Base-by-base conservation (phyloP, 441 rosid species). In the Brassica balearica region DNA sequence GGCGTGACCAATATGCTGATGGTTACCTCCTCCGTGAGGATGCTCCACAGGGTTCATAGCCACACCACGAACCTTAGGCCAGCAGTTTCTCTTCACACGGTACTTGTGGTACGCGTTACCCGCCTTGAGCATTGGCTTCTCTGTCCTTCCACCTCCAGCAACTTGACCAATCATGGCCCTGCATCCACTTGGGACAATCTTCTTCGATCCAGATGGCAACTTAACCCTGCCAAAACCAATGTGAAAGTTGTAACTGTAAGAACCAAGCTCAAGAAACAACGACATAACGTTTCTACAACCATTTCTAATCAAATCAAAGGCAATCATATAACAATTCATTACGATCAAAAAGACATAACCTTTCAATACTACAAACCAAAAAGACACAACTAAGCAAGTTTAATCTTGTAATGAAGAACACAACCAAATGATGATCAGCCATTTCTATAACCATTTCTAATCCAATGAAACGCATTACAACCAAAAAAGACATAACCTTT, bases 11-110 rank as follows among this genome's bases (percentile, higher is more conserved):
- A 93, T 93, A 29, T 93, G 98, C 78, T 93, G 98, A 80, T 92
- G 97, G 88, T 93, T 93, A 87, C 98, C 98, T 77, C 98, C 98
- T 78, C 98, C 98, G 1, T 93, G 98, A 22, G 97, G 98, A 92
- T 94, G 98, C 93, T 94, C 98, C 0, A 94, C 98, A 3, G 98
- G 98, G 67, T 94, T 94, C 98, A 94, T 94, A 34, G 98, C 98
- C 83, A 94, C 96, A 89, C 98, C 97, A 81, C 98, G 93, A 2
- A 94, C 98, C 96, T 91, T 91, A 59, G 98, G 98, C 98, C 98
- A 94, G 87, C 93, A 88, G 88, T 94, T 94, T 80, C 98, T 91
- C 93, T 94, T 94, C 77, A 92, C 96, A 12, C 89, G 90, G 88
- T 80, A 94, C 77, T 94, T 94, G 89, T 92, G 98, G 84, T 87